Base-by-base conservation (phyloP, 768 basidiomycete genomes). In the Mycena olivaceomarginata region DNA sequence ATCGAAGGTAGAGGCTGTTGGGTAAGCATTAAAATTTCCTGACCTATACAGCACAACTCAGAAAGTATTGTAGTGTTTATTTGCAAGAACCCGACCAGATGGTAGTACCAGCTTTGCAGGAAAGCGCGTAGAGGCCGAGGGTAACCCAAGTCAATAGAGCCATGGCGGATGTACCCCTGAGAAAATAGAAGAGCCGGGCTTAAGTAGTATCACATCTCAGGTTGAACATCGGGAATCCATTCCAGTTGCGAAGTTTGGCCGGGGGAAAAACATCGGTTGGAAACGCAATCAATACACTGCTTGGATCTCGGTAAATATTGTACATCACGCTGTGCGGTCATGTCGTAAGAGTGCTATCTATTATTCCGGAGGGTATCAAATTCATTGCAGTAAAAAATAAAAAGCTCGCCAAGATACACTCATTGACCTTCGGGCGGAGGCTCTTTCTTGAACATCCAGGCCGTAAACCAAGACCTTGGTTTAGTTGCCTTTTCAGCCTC, bases 371-470 rank as follows among this genome's bases (percentile, higher is more conserved):
- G 82, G 83, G 84, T 86, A 87, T 86, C 82, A 83, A 84, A 83
- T 82, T 43, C 64, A 56, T 72, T 78, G 72, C 78, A 82, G 80
- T 74, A 72, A 79, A 77, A 83, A 67, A 80, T 80, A 70, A 76
- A 79, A 79, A 76, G 82, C 80, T 63, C 60, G 48, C 48, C 60
- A 31, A 48, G 53, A 72, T 64, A 69, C 70, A 41, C 60, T 85
- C 77, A 88, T 59, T 85, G 79, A 15, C 67, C 63, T n/a, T 66
- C 70, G 41, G 70, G 9, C n/a, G 78, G 68, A 41, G 74, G 74
- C 60, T 82, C 74, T 77, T 84, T 87, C 80, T 85, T 87, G 83
- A 93, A 94, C 89, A 94, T 90, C 94, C 93, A 94, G 45, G 92
- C 89, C 51, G 90, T 92, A 77, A 93, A 84, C 93, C 92, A 93